Base-by-base conservation (phyloP, 768 basidiomycete genomes). In the Termitomyces eurrhizus region DNA sequence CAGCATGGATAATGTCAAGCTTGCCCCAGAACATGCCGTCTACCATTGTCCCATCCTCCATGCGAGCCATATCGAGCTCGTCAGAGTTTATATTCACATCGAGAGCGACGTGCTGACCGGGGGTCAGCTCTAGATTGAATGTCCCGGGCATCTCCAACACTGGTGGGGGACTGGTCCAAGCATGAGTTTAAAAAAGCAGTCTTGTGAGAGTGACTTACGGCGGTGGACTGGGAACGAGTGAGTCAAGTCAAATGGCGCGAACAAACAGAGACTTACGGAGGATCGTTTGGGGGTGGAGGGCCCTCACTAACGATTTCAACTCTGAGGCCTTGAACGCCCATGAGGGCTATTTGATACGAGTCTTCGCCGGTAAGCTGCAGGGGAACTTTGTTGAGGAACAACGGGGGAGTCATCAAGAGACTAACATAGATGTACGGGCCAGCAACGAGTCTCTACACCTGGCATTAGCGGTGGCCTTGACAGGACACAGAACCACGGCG, bases 21-120 rank as follows among this genome's bases (percentile, higher is more conserved):
- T 93, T 93, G 4, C 92, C 92, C 90, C 89, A 93, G 74, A 93
- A 94, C 73, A 83, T 76, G 44, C 92, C 92, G 52, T 91, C 92
- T 21, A 94, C 92, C 26, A 85, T 77, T 14, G 90, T 93, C 1
- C 92, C 92, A 66, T 94, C 92, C 64, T 93, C 92, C 88, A 92
- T 92, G 53, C 90, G 83, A 2, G 92, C 89, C 92, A 94, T 93
- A 70, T 94, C 92, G 39, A 93, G 81, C 65, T 93, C 92, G 39
- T 90, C 89, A 3, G 92, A 93, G 56, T 83, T 80, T 37, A 93
- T 82, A 18, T 83, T 88, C 3, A 90, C 90, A 65, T 93, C 92
- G 21, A 94, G 80, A 7, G 86, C 89, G 57, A 94, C 88, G 45
- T 83, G 79, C 72, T 92, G 91, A 16, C 91, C 90, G 0, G 90